Evolutionary conservation across 2,329 filamentous ascomycete genomes (phyloP).

Genomic region (Cladosporium austrohemisphaericum): DNA sequence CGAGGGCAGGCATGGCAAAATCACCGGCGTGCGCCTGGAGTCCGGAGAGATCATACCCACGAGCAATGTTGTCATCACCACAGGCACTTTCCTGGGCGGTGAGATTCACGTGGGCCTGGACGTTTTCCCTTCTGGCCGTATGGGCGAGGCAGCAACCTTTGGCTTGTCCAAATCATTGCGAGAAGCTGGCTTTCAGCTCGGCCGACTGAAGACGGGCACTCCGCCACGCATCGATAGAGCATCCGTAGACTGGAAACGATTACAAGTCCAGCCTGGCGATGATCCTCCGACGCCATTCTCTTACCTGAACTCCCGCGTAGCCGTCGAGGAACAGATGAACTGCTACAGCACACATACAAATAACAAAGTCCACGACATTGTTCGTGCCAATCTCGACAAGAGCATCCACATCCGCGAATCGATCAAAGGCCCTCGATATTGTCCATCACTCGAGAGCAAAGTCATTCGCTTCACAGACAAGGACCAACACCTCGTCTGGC

Average conservation of each 20-base stretch:
- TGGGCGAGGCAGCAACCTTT: constrained; percentile 90
- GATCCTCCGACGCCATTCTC: constrained; percentile 86
- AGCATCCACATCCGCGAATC: constrained; percentile 95
- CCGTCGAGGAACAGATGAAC: constrained; percentile 76
- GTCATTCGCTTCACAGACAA: constrained; percentile 83
- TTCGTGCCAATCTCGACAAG: constrained; percentile 87
- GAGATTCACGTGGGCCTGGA: constrained; percentile 92
- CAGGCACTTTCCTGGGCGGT: constrained; percentile 89
- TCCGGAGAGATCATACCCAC: constrained; percentile 80
- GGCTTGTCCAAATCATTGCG: constrained; percentile 86
- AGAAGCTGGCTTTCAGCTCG: constrained; percentile 84
- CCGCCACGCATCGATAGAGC: constrained; percentile 79
- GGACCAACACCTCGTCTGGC: constrained; percentile 82
- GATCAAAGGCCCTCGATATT: constrained; percentile 90
- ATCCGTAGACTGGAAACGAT: constrained; percentile 71
- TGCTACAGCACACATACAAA: constrained; percentile 90
- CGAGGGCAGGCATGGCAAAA: constrained; percentile 60
- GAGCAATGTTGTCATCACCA: constrained; percentile 84
- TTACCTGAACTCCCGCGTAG: constrained; percentile 75
- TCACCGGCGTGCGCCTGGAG: constrained; percentile 81
- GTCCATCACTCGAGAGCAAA: constrained; percentile 92
- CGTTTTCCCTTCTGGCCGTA: constrained; percentile 78
- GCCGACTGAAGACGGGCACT: constrained; percentile 91
- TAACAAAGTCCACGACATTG: constrained; percentile 72
- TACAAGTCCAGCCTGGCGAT: constrained; percentile 76